Evolutionary conservation across 2,329 filamentous ascomycete genomes (phyloP).

Genomic region (Aspergillus melleus): DNA sequence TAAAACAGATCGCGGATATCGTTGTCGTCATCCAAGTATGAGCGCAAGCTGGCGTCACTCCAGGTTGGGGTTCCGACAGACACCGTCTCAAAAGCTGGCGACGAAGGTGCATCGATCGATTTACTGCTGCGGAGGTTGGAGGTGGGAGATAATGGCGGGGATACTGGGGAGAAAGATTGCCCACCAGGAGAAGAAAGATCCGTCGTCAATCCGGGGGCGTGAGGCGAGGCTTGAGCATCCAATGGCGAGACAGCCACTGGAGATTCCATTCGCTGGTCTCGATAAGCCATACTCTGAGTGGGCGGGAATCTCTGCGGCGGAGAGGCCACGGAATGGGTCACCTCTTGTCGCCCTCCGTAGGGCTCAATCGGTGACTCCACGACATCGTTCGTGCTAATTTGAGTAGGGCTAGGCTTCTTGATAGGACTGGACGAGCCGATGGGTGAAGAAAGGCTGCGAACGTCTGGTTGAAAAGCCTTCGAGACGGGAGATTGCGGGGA

Average conservation of each 20-base stretch:
- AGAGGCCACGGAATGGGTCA: conserved; percentile 25
- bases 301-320: conserved; percentile 31
- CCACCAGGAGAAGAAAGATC: conserved; percentile 72
- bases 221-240: conserved; percentile 37
- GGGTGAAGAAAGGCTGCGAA: conserved; percentile 22
- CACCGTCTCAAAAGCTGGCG: conserved; percentile 54
- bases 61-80: conserved; percentile 65
- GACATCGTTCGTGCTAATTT: conserved; percentile 15
- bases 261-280: conserved; percentile 64
- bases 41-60: conserved; percentile 82
- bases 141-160: conserved; percentile 59
- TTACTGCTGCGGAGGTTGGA: conserved; percentile 30
- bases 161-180: conserved; percentile 58
- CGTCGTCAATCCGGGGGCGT: conserved; percentile 66
- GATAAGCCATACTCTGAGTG: conserved; percentile 22
- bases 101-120: conserved; percentile 45
- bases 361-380: conserved; percentile 26
- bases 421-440: conserved; percentile 21
- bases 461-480: conserved; percentile 20
- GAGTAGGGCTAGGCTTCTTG: conserved; percentile 25
- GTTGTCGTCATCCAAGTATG: conserved; percentile 86
- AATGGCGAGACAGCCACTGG: conserved; percentile 65
- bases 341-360: conserved; percentile 5
- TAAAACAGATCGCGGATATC: conserved; percentile 88
- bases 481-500: conserved; percentile 21